Conservation (phyloP, 2,329 filamentous ascomycete species). For the Fusarium metavorans region DNA sequence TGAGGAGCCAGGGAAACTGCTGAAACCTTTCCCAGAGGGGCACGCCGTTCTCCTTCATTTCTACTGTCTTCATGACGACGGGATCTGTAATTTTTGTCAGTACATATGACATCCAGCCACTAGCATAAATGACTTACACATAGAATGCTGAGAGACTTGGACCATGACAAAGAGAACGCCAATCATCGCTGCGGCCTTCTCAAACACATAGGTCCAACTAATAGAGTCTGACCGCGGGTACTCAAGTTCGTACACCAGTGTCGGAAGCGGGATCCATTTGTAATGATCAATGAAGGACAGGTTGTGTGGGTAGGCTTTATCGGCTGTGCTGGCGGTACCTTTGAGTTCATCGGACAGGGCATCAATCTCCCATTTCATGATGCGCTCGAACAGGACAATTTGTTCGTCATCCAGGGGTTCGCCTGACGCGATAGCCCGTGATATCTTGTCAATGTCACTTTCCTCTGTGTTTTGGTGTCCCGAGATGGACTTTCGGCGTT, state of each 20-base stretch:
- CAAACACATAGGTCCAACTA: constrained; percentile 80
- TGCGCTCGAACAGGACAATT: constrained; percentile 70
- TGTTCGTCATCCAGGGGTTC: constrained; percentile 72
- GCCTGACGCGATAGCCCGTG: constrained; percentile 70
- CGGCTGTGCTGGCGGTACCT: constrained; percentile 67
- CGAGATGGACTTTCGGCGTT: constrained; percentile 57
- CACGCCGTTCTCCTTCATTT: constrained; percentile 75
- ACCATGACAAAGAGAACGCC: constrained; percentile 84
- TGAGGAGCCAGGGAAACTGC: constrained; percentile 80
- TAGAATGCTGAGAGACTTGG: constrained; percentile 79
- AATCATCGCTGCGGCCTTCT: constrained; percentile 77
- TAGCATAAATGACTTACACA: constrained; percentile 58
- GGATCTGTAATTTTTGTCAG: constrained; percentile 61
- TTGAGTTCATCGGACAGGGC: constrained; percentile 73
- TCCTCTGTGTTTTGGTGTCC: constrained; percentile 53
- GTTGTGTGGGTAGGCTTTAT: constrained; percentile 75
- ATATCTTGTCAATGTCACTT: constrained; percentile 69
- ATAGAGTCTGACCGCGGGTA: constrained; percentile 77
- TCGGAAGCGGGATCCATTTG: constrained; percentile 81
- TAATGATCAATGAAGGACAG: constrained; percentile 73
- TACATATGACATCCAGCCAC: not conserved
- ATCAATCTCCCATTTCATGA: constrained; percentile 76
- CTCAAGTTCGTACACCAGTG: constrained; percentile 82
- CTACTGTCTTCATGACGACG: constrained; percentile 74
- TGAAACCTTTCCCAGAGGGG: constrained; percentile 70